Evolutionary conservation across 805 yeast species (phyloP), one percentile per base, ranked within the genome.

Genomic region (Candida palmyrensis): DNA sequence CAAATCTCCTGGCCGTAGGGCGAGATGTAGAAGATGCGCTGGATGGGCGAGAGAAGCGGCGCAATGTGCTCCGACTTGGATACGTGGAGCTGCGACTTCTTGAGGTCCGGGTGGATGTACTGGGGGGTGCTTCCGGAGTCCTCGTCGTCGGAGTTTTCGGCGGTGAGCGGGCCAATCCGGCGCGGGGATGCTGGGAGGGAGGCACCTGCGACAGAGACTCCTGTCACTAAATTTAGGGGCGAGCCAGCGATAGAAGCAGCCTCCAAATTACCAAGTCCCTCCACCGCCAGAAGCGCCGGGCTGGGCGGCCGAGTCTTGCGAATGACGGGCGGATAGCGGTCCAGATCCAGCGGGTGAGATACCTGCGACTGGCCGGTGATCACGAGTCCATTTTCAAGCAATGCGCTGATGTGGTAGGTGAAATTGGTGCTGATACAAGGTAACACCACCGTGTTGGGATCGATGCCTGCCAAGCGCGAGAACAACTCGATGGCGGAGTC

Each of bases 321-420:
- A 8, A 56, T 49, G 1, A 59, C 54, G 9, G 53, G 56, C 11
- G 59, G 59, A 29, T 49, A 51, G 19, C 37, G 33, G 18, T 45
- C 49, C 5, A 36, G 32, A 17, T 50, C 55, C 12, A 71, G 59
- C 1, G 97, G 97, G 57, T 89, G 97, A 2, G 96, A 86, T 8
- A 89, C 89, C 50, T 88, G 95, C 3, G 90, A 81, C 54, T 89
- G 97, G 9, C 97, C 97, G 0, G 89, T 82, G 22, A 89, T 79
- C 2, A 82, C 65, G 3, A 71, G 64, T 2, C 94, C 95, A 54
- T 85, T 74, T 21, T 62, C 60, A 27, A 89, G 62, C 18, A 72
- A 44, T 0, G 96, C 96, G 31, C 90, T 79, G 18, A 89, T 87
- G 48, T 88, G 95, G 43, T 86, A 85, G 11, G 89, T 78, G 59